Evolutionary conservation across 805 yeast species (phyloP).

Genomic region (Ogataea paraovalis): DNA sequence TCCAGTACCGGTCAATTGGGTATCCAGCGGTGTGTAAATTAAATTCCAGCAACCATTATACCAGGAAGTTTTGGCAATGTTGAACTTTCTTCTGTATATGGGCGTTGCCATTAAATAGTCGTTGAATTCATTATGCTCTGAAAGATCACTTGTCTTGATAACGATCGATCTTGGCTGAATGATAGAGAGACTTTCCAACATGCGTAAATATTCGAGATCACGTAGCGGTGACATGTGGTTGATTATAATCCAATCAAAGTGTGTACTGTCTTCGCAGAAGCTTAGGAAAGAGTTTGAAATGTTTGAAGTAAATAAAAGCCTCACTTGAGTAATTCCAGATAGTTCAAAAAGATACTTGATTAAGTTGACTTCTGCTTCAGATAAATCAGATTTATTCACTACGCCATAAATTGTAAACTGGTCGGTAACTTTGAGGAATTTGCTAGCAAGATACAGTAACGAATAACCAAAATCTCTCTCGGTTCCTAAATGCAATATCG

Average conservation of each 20-base stretch:
- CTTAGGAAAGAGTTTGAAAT: constrained; percentile 1
- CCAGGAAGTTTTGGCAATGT: neutral
- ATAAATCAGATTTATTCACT: constrained; percentile 6
- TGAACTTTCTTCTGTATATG: constrained; percentile 9
- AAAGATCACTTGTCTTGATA: constrained; percentile 11
- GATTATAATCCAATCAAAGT: constrained; percentile 19
- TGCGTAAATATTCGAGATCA: constrained; percentile 15
- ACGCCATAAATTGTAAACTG: constrained; percentile 15
- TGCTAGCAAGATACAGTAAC: constrained; percentile 15
- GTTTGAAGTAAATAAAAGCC: constrained; percentile 5
- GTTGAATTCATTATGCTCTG: constrained; percentile 1
- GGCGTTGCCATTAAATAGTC: constrained; percentile 22
- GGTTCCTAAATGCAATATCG: constrained; percentile 14
- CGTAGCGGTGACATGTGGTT: constrained; percentile 11
- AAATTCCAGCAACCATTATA: constrained; percentile 25
- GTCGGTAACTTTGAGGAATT: constrained; percentile 11
- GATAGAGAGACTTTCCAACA: constrained; percentile 20
- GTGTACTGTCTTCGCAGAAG: neutral
- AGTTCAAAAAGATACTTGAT: constrained; percentile 16
- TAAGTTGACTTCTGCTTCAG: constrained; percentile 7
- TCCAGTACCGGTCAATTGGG: neutral
- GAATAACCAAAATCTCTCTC: constrained; percentile 23
- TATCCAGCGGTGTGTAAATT: constrained; percentile 5
- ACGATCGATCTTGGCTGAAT: constrained; percentile 19
- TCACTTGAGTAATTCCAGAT: constrained; percentile 16